These are phyloP conservation scores for Chrysanthemum lavandulifolium DNA, from an alignment of 129 eudicot species.

Conservation along the genomic window DNA sequence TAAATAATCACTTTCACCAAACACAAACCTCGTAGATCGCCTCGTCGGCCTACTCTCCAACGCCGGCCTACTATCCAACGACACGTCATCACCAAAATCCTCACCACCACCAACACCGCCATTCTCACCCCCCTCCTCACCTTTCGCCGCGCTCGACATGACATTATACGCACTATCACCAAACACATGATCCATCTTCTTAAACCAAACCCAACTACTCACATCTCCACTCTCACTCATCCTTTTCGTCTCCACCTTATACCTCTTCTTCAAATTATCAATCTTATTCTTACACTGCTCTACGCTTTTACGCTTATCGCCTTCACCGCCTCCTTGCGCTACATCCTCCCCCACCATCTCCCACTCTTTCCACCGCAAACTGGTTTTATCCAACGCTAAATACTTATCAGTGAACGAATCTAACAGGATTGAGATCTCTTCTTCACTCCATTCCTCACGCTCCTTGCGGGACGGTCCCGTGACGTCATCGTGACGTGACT, in stretches of 20 bases:
- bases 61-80: conserved; percentile 7
- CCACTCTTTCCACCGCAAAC: conserved; percentile 41
- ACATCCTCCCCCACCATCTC: conserved; percentile 37
- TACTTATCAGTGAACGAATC: conserved; percentile 40
- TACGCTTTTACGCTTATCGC: conserved; percentile 30
- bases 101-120: not conserved
- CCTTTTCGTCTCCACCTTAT: conserved; percentile 35
- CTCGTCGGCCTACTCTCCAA: conserved; percentile 10
- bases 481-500: conserved; percentile 27
- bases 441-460: conserved; percentile 44
- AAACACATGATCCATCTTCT: conserved; percentile 30
- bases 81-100: conserved; percentile 31
- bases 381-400: conserved; percentile 29
- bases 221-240: conserved; percentile 22
- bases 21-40: conserved; percentile 38
- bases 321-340: conserved; percentile 23
- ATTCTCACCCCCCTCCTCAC: conserved; percentile 9
- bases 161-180: conserved; percentile 4
- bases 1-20: not conserved
- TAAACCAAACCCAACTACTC: conserved; percentile 37
- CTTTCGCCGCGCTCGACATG: not conserved
- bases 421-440: conserved; percentile 22
- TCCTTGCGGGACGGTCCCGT: conserved; percentile 33
- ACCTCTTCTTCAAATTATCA: conserved; percentile 51
- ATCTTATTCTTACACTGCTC: conserved; percentile 52